Evolutionary conservation across 306 rosid genomes (phyloP).

Genomic region (Geum urbanum): DNA sequence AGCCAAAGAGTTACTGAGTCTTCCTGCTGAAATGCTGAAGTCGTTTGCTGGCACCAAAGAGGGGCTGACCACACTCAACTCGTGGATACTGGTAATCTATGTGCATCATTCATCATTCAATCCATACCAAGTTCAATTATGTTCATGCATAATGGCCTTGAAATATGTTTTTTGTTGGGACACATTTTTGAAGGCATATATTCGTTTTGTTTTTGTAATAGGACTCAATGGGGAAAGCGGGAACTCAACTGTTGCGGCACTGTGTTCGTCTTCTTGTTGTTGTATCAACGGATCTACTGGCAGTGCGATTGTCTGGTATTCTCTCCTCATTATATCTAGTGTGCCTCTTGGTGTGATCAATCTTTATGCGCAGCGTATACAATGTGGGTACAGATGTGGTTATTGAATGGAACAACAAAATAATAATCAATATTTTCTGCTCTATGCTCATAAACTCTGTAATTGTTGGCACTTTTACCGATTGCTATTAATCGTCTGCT

Average conservation of each 20-base stretch:
- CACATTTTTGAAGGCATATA: constrained; percentile 18
- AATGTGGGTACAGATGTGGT: neutral
- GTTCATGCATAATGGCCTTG: constrained; percentile 14
- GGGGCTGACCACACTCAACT: constrained; percentile 82
- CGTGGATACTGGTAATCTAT: constrained; percentile 84
- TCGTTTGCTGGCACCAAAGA: constrained; percentile 94
- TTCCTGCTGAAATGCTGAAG: constrained; percentile 73
- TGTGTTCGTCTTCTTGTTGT: constrained; percentile 98
- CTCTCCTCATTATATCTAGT: constrained; percentile 14
- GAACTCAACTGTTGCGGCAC: constrained; percentile 95
- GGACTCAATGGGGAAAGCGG: constrained; percentile 99
- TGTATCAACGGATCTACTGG: constrained; percentile 83
- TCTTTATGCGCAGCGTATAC: neutral
- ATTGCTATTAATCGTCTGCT: neutral
- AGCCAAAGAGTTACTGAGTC: constrained; percentile 73
- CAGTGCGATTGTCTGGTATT: constrained; percentile 91
- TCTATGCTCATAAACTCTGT: constrained; percentile 1
- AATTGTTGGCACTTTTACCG: neutral
- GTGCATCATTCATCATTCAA: neutral
- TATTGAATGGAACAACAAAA: neutral
- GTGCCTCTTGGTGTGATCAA: neutral
- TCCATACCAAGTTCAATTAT: neutral
- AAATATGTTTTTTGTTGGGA: constrained; percentile 18
- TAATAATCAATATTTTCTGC: neutral
- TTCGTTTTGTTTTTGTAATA: constrained; percentile 27